These are phyloP conservation scores for Daphne laureola DNA, from an alignment of 441 rosid genomes.

Conservation along the genomic window DNA sequence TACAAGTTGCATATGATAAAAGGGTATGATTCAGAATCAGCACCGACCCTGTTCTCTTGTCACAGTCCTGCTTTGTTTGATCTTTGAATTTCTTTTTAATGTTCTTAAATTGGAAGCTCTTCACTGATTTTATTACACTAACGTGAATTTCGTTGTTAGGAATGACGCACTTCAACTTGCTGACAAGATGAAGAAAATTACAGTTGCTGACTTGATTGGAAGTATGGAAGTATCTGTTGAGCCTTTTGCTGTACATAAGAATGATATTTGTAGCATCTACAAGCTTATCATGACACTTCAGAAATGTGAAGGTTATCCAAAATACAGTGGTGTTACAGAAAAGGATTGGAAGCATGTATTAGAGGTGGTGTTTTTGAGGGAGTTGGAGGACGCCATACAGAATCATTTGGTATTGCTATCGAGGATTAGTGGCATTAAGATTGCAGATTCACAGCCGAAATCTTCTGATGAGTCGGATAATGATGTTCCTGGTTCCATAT, in stretches of 20 bases:
- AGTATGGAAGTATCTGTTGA: constrained; percentile 59
- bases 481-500: constrained; percentile 30
- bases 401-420: constrained; percentile 56
- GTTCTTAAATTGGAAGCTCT: neutral
- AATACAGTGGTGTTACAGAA: constrained; percentile 32
- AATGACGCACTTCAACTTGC: constrained; percentile 60
- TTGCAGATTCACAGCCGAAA: constrained; percentile 29
- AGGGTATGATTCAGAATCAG: too few relatives aligned
- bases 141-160: constrained; percentile 29
- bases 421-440: constrained; percentile 69
- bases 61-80: too few relatives aligned
- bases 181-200: constrained; percentile 70
- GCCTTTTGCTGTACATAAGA: constrained; percentile 41
- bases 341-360: constrained; percentile 67
- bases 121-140: neutral
- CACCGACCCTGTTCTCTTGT: neutral
- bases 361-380: constrained; percentile 49
- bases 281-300: constrained; percentile 77
- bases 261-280: constrained; percentile 54
- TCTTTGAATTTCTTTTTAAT: too few relatives aligned
- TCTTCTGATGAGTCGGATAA: constrained; percentile 44
- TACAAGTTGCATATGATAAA: too few relatives aligned
- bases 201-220: constrained; percentile 74
- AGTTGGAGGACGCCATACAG: constrained; percentile 87
- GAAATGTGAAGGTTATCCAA: constrained; percentile 51